Evolutionary conservation across 176 grass and related monocot genomes (phyloP).

Genomic region (Oryza rufipogon): DNA sequence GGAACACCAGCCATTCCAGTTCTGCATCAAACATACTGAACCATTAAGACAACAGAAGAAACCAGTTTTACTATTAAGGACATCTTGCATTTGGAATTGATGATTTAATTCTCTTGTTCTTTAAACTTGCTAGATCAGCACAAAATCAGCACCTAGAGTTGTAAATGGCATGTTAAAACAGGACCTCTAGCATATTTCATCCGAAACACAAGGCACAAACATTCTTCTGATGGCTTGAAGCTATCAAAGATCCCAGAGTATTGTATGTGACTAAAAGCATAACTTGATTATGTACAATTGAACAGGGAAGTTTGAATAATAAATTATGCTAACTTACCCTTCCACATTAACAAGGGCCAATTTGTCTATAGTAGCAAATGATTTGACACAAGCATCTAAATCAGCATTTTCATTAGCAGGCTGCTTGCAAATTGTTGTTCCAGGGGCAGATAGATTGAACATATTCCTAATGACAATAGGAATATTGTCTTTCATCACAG

Average conservation of each 20-base stretch:
- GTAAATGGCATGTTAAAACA: neutral
- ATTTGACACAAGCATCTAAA: constrained; percentile 81
- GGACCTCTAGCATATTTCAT: neutral
- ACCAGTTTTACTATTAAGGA: constrained; percentile 23
- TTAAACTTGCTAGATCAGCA: constrained; percentile 15
- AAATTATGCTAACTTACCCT: constrained; percentile 60
- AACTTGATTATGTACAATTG: constrained; percentile 20
- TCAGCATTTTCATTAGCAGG: constrained; percentile 73
- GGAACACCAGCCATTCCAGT: constrained; percentile 99
- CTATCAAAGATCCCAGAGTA: constrained; percentile 14
- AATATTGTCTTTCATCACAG: constrained; percentile 93
- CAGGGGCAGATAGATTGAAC: constrained; percentile 84
- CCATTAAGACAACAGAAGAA: constrained; percentile 36
- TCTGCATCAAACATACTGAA: constrained; percentile 54
- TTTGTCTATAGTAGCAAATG: constrained; percentile 96
- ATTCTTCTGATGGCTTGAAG: constrained; percentile 16
- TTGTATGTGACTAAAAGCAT: neutral
- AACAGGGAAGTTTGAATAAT: neutral
- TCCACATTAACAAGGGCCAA: constrained; percentile 99
- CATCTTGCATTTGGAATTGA: neutral
- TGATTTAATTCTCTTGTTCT: constrained; percentile 4
- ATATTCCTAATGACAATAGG: constrained; percentile 96
- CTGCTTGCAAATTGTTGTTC: constrained; percentile 85
- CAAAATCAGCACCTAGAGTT: constrained; percentile 9
- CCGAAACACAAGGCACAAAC: constrained; percentile 15